Percentiles rank a stretch among this genome's conserved stretches.
These are phyloP conservation scores for Bocquillonia castaneifolia DNA, from an alignment of 441 rosid species.

Conservation along the genomic window DNA sequence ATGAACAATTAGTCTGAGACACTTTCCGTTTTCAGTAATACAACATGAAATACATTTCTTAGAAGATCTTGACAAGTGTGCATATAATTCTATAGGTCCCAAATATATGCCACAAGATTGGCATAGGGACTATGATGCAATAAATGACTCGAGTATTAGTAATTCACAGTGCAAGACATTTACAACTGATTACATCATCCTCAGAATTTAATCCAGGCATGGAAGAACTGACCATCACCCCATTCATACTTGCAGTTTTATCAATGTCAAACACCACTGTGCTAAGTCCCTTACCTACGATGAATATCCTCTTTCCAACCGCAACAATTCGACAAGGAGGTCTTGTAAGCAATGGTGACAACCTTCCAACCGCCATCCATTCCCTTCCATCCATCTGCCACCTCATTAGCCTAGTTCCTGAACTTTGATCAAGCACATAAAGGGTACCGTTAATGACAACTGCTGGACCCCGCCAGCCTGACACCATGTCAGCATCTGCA, in stretches of 20 bases:
- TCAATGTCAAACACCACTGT: slow-evolving; percentile 59
- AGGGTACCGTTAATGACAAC: slow-evolving; percentile 54
- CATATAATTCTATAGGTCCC: background rate
- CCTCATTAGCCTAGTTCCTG: slow-evolving; percentile 63
- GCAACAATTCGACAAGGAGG: slow-evolving; percentile 73
- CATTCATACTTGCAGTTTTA: slow-evolving; percentile 41
- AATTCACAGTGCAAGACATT: slow-evolving; percentile 49
- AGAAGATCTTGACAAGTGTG: background rate
- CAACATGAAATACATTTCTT: background rate
- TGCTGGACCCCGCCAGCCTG: slow-evolving; percentile 87
- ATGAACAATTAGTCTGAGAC: background rate
- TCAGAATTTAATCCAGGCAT: slow-evolving; percentile 44
- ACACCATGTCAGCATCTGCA: slow-evolving; percentile 53
- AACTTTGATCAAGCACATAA: slow-evolving; percentile 70
- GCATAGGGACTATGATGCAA: background rate
- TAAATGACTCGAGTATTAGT: background rate
- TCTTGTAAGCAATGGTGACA: slow-evolving; percentile 51
- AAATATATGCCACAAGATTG: background rate
- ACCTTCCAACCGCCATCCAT: slow-evolving; percentile 66
- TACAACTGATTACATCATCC: slow-evolving; percentile 52
- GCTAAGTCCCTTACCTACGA: slow-evolving; percentile 66
- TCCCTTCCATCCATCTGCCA: slow-evolving; percentile 54
- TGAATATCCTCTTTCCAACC: slow-evolving; percentile 50
- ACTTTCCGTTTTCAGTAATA: background rate
- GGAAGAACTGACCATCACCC: slow-evolving; percentile 65